Conservation (phyloP, 176 grass and related monocot species). For the Avena insularis region DNA sequence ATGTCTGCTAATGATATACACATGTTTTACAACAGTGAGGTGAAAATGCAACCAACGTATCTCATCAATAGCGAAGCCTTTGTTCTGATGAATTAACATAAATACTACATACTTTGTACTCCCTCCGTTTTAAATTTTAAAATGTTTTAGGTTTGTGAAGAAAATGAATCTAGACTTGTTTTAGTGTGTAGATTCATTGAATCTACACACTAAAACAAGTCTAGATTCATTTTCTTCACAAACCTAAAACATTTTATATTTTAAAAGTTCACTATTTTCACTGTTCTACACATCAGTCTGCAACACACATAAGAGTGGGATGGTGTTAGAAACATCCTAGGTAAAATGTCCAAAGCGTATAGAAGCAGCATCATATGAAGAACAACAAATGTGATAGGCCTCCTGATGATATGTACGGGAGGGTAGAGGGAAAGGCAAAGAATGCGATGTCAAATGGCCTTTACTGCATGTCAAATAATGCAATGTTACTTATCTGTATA, state of each 20-base stretch:
- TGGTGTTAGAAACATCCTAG: constrained; percentile 24
- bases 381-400: constrained; percentile 89
- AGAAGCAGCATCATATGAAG: constrained; percentile 51
- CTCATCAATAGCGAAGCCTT: not conserved
- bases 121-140: too few species aligned
- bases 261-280: too few species aligned
- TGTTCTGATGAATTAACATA: constrained; percentile 10
- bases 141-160: too few species aligned
- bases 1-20: not conserved
- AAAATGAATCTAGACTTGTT: too few species aligned
- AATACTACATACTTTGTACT: not conserved
- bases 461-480: too few species aligned
- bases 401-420: not conserved
- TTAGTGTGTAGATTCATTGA: too few species aligned
- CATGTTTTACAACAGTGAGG: not conserved
- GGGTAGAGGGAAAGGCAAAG: too few species aligned
- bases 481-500: too few species aligned
- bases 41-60: not conserved
- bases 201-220: too few species aligned
- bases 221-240: too few species aligned
- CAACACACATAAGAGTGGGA: constrained; percentile 32
- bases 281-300: not conserved
- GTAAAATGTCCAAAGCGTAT: not conserved
- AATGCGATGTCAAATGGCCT: too few species aligned
- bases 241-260: too few species aligned